Conservation (phyloP, 768 basidiomycete genomes). For the Boletus tomentosulus region DNA sequence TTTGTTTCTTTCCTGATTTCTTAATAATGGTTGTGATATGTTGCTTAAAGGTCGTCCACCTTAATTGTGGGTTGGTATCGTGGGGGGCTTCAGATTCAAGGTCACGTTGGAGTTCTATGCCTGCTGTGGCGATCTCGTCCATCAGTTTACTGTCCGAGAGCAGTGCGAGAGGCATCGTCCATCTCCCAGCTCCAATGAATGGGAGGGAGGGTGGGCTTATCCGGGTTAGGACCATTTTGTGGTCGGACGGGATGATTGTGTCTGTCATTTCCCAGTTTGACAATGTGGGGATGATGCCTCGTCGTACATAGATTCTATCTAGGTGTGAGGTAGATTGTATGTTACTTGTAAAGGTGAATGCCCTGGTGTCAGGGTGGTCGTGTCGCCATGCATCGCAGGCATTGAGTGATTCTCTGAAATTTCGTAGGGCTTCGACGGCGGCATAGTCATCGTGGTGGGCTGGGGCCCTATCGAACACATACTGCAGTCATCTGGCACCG, state of each 20-base stretch:
- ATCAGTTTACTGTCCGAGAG: no score
- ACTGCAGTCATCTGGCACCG: no score
- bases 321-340: not conserved
- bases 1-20: no score
- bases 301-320: not conserved
- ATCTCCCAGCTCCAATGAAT: not conserved
- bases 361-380: not conserved
- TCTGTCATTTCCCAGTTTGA: not conserved
- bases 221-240: constrained; percentile 1
- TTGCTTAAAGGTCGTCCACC: no score
- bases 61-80: no score
- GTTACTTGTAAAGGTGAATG: not conserved
- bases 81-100: no score
- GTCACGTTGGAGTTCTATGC: no score
- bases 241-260: not conserved
- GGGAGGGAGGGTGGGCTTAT: not conserved
- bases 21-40: no score
- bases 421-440: constrained; percentile 10
- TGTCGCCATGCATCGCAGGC: not conserved
- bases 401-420: not conserved
- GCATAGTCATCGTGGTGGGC: not conserved
- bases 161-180: no score
- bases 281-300: not conserved
- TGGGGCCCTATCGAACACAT: no score
- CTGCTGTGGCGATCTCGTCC: no score